These are phyloP conservation scores for Echria macrotheca DNA, from an alignment of 495 filamentous ascomycete species.

Conservation along the genomic window DNA sequence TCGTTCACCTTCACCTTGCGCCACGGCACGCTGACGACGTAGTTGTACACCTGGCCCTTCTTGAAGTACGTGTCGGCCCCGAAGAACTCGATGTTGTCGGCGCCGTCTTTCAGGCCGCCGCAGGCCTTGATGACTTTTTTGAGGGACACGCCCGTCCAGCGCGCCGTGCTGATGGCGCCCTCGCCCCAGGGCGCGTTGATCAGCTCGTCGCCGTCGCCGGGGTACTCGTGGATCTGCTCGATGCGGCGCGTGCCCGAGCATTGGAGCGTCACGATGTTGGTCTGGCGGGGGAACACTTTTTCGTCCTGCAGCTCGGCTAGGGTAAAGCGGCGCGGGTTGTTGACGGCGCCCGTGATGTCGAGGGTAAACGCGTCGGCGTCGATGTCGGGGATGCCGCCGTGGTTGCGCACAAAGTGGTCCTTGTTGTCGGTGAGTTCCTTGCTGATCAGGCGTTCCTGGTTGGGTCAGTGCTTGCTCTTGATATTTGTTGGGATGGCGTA, in stretches of 20 bases:
- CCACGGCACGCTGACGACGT: slow-evolving; percentile 57
- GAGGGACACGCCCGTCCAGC: slow-evolving; percentile 56
- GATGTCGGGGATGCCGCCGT: slow-evolving; percentile 58
- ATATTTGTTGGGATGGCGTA: not conserved
- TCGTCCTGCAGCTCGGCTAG: slow-evolving; percentile 55
- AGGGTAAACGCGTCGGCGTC: slow-evolving; percentile 48
- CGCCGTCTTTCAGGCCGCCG: slow-evolving; percentile 51
- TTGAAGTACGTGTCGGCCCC: slow-evolving; percentile 68
- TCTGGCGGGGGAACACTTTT: slow-evolving; percentile 48
- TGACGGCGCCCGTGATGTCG: slow-evolving; percentile 52
- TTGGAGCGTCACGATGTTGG: slow-evolving; percentile 55
- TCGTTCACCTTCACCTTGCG: slow-evolving; percentile 60
- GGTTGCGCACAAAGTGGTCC: slow-evolving; percentile 62
- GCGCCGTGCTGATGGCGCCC: slow-evolving; percentile 61
- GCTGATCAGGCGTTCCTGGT: slow-evolving; percentile 19
- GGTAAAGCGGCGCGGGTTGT: slow-evolving; percentile 46
- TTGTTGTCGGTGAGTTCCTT: slow-evolving; percentile 53
- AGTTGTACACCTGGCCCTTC: slow-evolving; percentile 55
- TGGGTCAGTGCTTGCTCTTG: not conserved
- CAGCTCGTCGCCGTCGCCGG: slow-evolving; percentile 62
- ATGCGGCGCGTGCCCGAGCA: slow-evolving; percentile 64
- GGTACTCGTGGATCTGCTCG: slow-evolving; percentile 59
- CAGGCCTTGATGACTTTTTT: slow-evolving; percentile 64
- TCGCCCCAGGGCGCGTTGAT: slow-evolving; percentile 65
- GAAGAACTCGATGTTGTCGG: slow-evolving; percentile 57